Evolutionary conservation across 2,329 filamentous ascomycete genomes (phyloP).

Genomic region (Apiospora arundinis): DNA sequence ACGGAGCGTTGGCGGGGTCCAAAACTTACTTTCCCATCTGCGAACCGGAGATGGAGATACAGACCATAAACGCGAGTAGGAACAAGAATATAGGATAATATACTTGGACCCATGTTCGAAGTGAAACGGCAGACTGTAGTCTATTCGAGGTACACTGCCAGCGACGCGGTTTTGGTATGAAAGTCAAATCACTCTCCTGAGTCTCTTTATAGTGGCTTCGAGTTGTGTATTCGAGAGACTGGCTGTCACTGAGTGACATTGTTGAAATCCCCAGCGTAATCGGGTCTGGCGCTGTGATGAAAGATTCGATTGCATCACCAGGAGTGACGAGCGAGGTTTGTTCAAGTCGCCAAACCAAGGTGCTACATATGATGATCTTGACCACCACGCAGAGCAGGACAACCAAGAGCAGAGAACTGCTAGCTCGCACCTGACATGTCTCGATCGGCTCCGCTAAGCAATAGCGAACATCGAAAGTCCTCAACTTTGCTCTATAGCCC

Average conservation of each 20-base stretch:
- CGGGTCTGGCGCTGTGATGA: slow-evolving; percentile 30
- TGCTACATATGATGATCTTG: slow-evolving; percentile 41
- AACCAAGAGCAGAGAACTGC: too few species aligned
- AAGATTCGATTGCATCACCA: slow-evolving; percentile 29
- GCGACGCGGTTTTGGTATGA: neutral
- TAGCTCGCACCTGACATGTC: slow-evolving; percentile 30
- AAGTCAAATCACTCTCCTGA: neutral
- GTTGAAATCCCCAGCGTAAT: slow-evolving; percentile 24
- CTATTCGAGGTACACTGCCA: neutral
- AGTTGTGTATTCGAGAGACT: slow-evolving; percentile 17
- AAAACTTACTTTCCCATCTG: too few species aligned
- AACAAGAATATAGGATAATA: too few species aligned
- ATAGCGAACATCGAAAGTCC: slow-evolving; percentile 27
- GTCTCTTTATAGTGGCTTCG: neutral
- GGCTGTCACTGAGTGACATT: slow-evolving; percentile 18
- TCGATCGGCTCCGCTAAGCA: slow-evolving; percentile 29
- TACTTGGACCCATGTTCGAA: neutral
- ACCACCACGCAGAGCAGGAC: slow-evolving; percentile 45
- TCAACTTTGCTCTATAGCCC: neutral
- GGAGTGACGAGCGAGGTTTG: slow-evolving; percentile 24
- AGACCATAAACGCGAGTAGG: too few species aligned
- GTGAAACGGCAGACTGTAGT: neutral
- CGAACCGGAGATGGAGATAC: neutral
- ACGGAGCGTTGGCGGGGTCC: too few species aligned
- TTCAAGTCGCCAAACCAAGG: slow-evolving; percentile 18